Evolutionary conservation across 2,329 filamentous ascomycete genomes (phyloP).

Genomic region (Clarireedia homoeocarpa): DNA sequence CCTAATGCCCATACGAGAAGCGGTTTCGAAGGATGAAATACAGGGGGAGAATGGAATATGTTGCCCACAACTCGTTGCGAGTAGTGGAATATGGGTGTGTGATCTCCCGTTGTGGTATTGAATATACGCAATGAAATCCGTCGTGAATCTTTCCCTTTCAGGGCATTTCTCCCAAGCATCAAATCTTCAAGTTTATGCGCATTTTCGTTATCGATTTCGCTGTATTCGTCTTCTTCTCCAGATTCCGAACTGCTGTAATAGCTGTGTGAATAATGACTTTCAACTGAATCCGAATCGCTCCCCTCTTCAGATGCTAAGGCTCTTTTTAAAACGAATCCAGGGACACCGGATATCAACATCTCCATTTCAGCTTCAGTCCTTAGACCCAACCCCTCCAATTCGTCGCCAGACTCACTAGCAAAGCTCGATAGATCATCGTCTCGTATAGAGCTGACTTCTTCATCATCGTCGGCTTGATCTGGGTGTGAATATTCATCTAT

Average conservation of each 20-base stretch:
- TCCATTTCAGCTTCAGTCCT: background rate
- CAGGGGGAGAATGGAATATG: slow-evolving; percentile 1
- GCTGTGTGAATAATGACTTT: slow-evolving; percentile 2
- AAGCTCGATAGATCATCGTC: background rate
- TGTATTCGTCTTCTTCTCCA: background rate
- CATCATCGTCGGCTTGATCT: background rate
- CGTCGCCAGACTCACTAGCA: background rate
- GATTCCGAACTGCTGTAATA: background rate
- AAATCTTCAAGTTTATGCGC: background rate
- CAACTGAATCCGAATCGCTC: background rate
- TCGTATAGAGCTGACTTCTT: background rate
- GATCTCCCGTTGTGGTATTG: background rate
- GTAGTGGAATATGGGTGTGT: background rate
- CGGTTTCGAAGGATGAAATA: background rate
- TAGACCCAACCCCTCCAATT: background rate
- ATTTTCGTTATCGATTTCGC: background rate
- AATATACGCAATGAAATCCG: background rate
- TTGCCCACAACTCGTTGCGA: background rate
- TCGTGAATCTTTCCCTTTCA: background rate
- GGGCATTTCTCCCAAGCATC: background rate
- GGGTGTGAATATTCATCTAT: background rate
- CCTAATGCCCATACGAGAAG: slow-evolving; percentile 1
- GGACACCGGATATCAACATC: background rate
- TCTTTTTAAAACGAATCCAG: background rate
- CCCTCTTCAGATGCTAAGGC: background rate